Evolutionary conservation across 331 rosid genomes (phyloP).

Genomic region (Ulmus americana): DNA sequence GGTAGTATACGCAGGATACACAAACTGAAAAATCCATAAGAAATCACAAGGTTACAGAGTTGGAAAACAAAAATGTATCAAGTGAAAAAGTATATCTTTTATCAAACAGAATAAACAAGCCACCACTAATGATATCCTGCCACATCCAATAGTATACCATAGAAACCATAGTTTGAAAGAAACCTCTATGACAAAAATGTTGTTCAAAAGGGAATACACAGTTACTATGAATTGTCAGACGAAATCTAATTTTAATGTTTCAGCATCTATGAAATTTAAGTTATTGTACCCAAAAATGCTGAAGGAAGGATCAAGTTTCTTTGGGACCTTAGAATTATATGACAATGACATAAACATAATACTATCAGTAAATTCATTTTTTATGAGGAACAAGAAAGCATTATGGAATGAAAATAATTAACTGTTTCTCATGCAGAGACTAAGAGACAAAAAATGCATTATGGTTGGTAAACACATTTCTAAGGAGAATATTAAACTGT

Average conservation of each 20-base stretch:
- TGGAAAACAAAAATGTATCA: background rate
- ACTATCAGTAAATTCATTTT: background rate
- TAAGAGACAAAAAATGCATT: background rate
- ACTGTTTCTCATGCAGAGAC: background rate
- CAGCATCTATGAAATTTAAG: too few relatives aligned
- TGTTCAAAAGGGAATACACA: background rate
- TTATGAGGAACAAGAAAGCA: background rate
- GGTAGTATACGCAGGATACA: slow-evolving; percentile 50
- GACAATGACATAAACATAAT: background rate
- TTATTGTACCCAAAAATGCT: too few relatives aligned
- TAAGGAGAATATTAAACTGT: background rate
- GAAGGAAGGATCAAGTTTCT: too few relatives aligned
- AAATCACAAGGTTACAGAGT: slow-evolving; percentile 1
- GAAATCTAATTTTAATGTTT: too few relatives aligned
- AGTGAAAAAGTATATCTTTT: background rate
- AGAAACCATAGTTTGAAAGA: background rate
- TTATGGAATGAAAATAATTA: background rate
- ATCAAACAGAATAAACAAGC: background rate
- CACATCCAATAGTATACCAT: background rate
- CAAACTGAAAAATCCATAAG: slow-evolving; percentile 42
- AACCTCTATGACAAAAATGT: background rate
- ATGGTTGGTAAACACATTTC: background rate
- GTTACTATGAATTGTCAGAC: too few relatives aligned
- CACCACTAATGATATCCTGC: too few relatives aligned
- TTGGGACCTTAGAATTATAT: too few relatives aligned